These are phyloP conservation scores for Paratinospora sagittata DNA, from an alignment of 164 flowering plant species.

Conservation along the genomic window DNA sequence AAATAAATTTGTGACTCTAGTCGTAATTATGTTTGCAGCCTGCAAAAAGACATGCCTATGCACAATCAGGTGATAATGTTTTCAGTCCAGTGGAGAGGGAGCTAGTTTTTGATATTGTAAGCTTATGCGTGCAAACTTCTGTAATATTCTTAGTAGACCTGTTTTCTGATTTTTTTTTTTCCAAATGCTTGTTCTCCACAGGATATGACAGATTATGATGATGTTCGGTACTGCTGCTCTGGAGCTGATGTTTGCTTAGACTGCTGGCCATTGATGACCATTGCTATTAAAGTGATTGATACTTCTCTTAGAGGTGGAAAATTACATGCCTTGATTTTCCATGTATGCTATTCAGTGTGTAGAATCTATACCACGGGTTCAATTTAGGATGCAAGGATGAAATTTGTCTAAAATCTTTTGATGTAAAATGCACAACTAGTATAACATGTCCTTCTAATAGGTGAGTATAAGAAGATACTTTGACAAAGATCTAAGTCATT, in stretches of 20 bases:
- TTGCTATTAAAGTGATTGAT: constrained; percentile 91
- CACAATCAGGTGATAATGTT: constrained; percentile 64
- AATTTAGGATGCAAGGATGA: background rate
- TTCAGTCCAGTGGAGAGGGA: constrained; percentile 91
- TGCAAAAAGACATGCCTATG: constrained; percentile 83
- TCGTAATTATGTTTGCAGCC: constrained; percentile 43
- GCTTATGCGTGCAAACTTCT: constrained; percentile 16
- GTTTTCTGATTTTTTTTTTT: background rate
- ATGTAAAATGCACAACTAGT: background rate
- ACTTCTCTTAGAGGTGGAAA: constrained; percentile 78
- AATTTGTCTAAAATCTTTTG: background rate
- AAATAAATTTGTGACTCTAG: background rate
- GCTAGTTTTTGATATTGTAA: constrained; percentile 92
- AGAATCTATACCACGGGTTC: background rate
- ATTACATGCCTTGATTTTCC: background rate
- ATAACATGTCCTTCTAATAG: background rate
- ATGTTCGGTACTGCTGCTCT: constrained; percentile 91
- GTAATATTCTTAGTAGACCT: background rate
- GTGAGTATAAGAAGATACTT: background rate
- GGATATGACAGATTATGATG: constrained; percentile 99
- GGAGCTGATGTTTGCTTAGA: constrained; percentile 92
- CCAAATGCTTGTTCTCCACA: constrained; percentile 22
- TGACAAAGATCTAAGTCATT: background rate
- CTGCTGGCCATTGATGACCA: constrained; percentile 98
- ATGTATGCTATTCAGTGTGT: background rate